Evolutionary conservation across 2,329 filamentous ascomycete species (phyloP), one percentile per base, ranked within the genome.

Genomic region (Aspergillus unguis): DNA sequence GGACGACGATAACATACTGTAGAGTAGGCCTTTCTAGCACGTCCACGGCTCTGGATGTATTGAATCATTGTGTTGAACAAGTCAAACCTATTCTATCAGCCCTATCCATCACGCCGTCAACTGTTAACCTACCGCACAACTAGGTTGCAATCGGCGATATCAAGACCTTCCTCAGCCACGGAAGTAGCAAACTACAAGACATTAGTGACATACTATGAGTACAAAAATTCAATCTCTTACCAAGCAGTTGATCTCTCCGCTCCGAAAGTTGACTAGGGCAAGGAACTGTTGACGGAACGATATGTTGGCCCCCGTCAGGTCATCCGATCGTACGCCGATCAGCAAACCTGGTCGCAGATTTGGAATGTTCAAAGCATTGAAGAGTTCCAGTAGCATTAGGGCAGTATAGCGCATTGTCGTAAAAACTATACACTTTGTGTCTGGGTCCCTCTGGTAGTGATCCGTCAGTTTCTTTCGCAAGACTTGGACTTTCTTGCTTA

Each of bases 1-100:
- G 17, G n/a, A 26, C 23, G 6, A 3, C 7, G 17, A 3, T 27
- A 9, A 26, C 60, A 53, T 62, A 72, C 73, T 43, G 82, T 85
- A 0, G 94, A 97, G 50, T 86, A 80, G 0, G 74, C 70, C 62
- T 90, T 87, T 36, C 94, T 82, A 9, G 94, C 94, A 49, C 94
- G 83, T 0, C 94, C 94, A 57, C 90, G 83, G 10, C 92, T 96
- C 69, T 99, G 94, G 23, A 97, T 85, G 66, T 96, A 97, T 65
- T 95, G 89, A 48, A 97, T 97, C 70, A 96, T 85, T 0, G 92
- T 96, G 8, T 81, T 79, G 71, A 91, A 96, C 2, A 95, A 80
- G 65, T 97, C 90, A 63, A 96, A 99, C 2, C 92, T 74, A 42
- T 8, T 37, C 3, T 17, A 27, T 66, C 29, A 65, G 57, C 35